A percentile compares a stretch with the other conserved stretches of the same genome.
Conservation (phyloP, 768 basidiomycete species). For the Clavaria fumosa region DNA sequence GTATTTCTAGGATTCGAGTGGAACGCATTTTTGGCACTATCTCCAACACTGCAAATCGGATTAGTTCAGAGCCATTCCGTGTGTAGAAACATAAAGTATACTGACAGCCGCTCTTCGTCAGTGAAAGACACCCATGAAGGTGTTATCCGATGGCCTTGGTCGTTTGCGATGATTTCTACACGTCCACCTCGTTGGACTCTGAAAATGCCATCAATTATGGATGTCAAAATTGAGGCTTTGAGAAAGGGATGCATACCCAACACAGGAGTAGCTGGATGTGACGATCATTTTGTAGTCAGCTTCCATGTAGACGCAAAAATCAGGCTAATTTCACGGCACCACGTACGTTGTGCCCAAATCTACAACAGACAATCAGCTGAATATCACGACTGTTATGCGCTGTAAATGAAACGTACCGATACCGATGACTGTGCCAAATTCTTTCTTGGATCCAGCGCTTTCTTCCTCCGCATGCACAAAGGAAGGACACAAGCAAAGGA, state of each 20-base stretch:
- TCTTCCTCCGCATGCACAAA: slow-evolving; percentile 46
- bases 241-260: slow-evolving; percentile 45
- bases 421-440: slow-evolving; percentile 90
- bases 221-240: background rate
- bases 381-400: background rate
- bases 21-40: slow-evolving; percentile 92
- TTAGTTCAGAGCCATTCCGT: slow-evolving; percentile 10
- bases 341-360: slow-evolving; percentile 85
- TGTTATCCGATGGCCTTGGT: slow-evolving; percentile 81
- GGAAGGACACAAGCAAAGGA: slow-evolving; percentile 57
- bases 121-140: slow-evolving; percentile 77
- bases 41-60: slow-evolving; percentile 48
- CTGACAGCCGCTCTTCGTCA: slow-evolving; percentile 62
- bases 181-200: slow-evolving; percentile 77
- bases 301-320: slow-evolving; percentile 12
- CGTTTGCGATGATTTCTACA: slow-evolving; percentile 83
- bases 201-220: slow-evolving; percentile 1
- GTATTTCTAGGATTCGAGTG: slow-evolving; percentile 87
- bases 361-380: slow-evolving; percentile 14
- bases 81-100: slow-evolving; percentile 2
- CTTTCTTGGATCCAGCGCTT: slow-evolving; percentile 19
- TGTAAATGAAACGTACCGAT: slow-evolving; percentile 41
- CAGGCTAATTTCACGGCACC: too few species aligned
- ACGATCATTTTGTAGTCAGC: slow-evolving; percentile 8
- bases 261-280: slow-evolving; percentile 71